Evolutionary conservation across 1,284 basidiomycete species (phyloP).

Genomic region (Polyporus tsugae): DNA sequence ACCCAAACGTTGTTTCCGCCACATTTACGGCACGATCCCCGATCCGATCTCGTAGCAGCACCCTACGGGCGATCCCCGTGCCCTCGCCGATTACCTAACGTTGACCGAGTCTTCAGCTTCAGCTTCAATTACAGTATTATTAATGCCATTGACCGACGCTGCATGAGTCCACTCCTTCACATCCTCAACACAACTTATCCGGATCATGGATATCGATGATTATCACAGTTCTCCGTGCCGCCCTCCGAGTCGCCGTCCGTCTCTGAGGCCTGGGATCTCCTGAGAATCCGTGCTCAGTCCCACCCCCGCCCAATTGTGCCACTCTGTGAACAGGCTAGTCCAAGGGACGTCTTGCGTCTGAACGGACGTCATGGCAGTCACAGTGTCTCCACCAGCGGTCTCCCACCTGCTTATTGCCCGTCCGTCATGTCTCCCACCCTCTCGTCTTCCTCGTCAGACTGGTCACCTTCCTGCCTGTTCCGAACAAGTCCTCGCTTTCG

Average conservation of each 20-base stretch:
- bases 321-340: background rate
- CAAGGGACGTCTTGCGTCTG: background rate
- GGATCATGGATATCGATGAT: background rate
- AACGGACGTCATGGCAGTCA: slow-evolving; percentile 5
- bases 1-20: slow-evolving; percentile 40
- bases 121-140: slow-evolving; percentile 1
- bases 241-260: background rate
- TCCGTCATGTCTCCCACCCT: slow-evolving; percentile 8
- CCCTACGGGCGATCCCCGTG: slow-evolving; percentile 35
- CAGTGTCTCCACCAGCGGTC: background rate
- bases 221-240: background rate
- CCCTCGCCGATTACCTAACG: slow-evolving; percentile 32
- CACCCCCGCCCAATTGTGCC: background rate
- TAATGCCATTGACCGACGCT: background rate
- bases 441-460: background rate
- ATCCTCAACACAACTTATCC: background rate
- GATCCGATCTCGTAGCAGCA: slow-evolving; percentile 45
- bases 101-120: background rate
- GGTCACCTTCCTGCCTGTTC: slow-evolving; percentile 5
- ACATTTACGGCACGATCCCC: slow-evolving; percentile 41
- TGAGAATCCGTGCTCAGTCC: background rate
- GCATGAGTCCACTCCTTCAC: background rate
- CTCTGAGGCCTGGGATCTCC: background rate
- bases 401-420: background rate
- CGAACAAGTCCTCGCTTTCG: background rate